Evolutionary conservation across 2,329 filamentous ascomycete species (phyloP), one percentile per base, ranked within the genome.

Genomic region (Cladosporium sp.): DNA sequence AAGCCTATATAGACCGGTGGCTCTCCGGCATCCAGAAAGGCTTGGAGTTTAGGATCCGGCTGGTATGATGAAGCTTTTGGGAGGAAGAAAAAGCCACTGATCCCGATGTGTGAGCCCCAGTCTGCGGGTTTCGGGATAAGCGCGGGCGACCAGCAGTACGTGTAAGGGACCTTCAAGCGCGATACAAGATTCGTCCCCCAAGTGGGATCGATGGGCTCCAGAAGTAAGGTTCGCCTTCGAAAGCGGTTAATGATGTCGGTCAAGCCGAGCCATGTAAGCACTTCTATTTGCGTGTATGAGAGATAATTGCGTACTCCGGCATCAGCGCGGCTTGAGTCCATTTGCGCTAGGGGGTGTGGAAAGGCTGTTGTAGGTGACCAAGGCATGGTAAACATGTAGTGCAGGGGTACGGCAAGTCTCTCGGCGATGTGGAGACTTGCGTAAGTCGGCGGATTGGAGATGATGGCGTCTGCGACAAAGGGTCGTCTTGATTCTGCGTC

Each of bases 351-450:
- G 0, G 89, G 89, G 60, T 94, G 89, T 0, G 88, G 86, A 56
- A 94, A 94, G 0, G 84, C 79, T 61, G 85, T 81, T 1, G 89
- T 94, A 0, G 88, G 83, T 1, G 86, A 86, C 85, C 86, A 95
- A 0, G 89, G 89, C 88, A 95, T 94, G 8, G 94, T 95, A 68
- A 95, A 95, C 85, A 94, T 92, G 66, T 94, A 80, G 57, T 88
- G 85, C 3, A 88, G 62, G 0, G 85, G 85, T 42, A 88, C 81
- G 0, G 83, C 84, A 57, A 88, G 68, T 64, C 84, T 85, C 64
- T 89, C 83, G 0, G 85, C 85, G 52, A 84, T 78, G 59, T 89
- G 85, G 4, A 88, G 74, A 59, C 88, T 84, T 0, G 83, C 85
- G 66, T 87, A 88, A 59, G 82, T 86, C 0, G 85, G 85, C 1